Conservation (phyloP, 2,329 filamentous ascomycete genomes). For the Endoconidiophora polonica region DNA sequence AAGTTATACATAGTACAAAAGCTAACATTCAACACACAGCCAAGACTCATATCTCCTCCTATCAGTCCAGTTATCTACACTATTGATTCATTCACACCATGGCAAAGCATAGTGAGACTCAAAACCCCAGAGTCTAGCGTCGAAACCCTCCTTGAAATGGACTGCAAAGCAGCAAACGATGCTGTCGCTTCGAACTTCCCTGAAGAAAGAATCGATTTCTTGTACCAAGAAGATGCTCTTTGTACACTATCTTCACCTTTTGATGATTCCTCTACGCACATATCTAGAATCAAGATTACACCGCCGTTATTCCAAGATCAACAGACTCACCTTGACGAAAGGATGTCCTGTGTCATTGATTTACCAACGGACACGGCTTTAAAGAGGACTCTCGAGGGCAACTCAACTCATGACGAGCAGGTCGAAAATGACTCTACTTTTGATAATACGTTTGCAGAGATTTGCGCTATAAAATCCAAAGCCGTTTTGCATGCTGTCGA, state of each 20-base stretch:
- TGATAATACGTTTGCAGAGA: background rate
- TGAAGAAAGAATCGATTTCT: background rate
- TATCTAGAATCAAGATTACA: slow-evolving; percentile 1
- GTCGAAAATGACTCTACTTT: background rate
- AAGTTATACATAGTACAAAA: background rate
- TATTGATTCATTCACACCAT: slow-evolving; percentile 6
- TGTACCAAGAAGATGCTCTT: no score
- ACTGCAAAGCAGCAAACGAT: slow-evolving; percentile 3
- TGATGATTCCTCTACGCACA: background rate
- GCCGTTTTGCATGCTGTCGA: slow-evolving; percentile 12
- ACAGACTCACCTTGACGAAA: background rate
- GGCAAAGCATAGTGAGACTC: slow-evolving; percentile 5
- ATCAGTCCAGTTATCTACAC: slow-evolving; percentile 1
- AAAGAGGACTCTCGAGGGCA: no score
- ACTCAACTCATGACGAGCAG: background rate
- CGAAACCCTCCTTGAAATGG: slow-evolving; percentile 6
- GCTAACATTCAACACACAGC: background rate
- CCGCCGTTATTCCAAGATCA: slow-evolving; percentile 2
- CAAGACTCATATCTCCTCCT: slow-evolving; percentile 8
- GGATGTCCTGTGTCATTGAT: background rate
- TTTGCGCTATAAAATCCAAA: slow-evolving; percentile 2
- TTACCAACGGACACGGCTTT: background rate
- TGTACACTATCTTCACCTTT: background rate
- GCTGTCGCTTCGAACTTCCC: background rate
- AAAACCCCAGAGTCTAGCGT: slow-evolving; percentile 8